These are phyloP conservation scores for Pachysandra terminalis DNA, from an alignment of 164 flowering plant species.

Conservation along the genomic window DNA sequence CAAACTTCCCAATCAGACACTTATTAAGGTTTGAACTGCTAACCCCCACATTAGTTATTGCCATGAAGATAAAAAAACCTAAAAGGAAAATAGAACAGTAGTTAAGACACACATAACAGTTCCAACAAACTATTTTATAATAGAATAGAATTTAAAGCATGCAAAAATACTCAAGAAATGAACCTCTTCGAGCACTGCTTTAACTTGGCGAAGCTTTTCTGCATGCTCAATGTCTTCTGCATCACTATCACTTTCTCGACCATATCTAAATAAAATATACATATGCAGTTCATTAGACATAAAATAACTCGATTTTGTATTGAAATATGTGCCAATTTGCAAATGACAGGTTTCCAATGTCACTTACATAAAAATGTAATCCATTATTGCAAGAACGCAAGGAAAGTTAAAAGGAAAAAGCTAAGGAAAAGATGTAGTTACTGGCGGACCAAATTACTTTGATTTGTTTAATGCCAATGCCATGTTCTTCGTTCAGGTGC, in stretches of 20 bases:
- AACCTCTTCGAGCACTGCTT: conserved; percentile 99
- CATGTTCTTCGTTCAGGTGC: background rate
- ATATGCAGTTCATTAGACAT: background rate
- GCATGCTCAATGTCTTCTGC: conserved; percentile 98
- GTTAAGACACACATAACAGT: background rate
- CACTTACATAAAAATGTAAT: background rate
- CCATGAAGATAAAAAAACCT: too few species aligned
- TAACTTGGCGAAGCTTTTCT: conserved; percentile 99
- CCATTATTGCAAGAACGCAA: background rate
- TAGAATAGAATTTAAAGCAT: background rate
- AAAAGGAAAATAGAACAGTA: too few species aligned
- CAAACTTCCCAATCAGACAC: too few species aligned
- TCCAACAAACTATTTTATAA: background rate
- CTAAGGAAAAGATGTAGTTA: background rate
- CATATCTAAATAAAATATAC: conserved; percentile 52
- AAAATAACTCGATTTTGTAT: background rate
- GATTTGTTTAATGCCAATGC: background rate
- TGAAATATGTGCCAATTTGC: background rate
- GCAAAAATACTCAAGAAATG: background rate
- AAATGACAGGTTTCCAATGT: background rate
- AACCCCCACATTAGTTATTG: too few species aligned
- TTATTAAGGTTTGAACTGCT: too few species aligned
- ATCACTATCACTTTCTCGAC: conserved; percentile 97
- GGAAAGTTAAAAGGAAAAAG: background rate
- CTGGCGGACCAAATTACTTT: background rate